phyloP scores from a whole-genome alignment of 73 alveolate species.

The Blepharisma stoltei region DNA sequence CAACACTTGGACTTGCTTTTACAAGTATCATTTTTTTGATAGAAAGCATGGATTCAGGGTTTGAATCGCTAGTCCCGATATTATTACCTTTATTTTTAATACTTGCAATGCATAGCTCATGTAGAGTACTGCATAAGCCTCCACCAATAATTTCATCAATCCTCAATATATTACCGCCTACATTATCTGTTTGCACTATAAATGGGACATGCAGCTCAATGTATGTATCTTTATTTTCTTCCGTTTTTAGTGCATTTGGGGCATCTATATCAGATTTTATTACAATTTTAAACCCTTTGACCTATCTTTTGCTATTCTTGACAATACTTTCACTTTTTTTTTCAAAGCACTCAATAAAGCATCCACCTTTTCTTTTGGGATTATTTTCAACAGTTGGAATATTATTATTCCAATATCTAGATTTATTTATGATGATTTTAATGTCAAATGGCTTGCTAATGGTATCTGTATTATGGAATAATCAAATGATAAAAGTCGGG shows the following conservation, averaged over 20 bases:
- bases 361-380: conserved; percentile 12
- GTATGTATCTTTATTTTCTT: conserved; percentile 12
- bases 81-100: conserved; percentile 1
- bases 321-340: neutral
- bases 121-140: conserved; percentile 22
- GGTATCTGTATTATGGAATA: conserved; percentile 13
- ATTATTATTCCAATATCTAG: neutral
- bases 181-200: conserved; percentile 26
- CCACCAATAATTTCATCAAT: neutral
- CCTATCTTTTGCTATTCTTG: neutral
- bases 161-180: conserved; percentile 9
- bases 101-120: neutral
- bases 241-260: conserved; percentile 19
- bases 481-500: neutral
- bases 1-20: conserved; percentile 8
- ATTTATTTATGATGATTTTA: neutral
- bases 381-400: neutral
- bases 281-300: conserved; percentile 16
- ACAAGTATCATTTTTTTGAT: neutral
- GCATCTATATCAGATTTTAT: neutral
- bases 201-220: conserved; percentile 10
- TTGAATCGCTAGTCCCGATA: neutral
- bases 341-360: neutral
- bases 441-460: neutral
- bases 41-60: neutral